phyloP scores from a whole-genome alignment of 2,329 filamentous ascomycete genomes.

The Penicillium corylophilum region DNA sequence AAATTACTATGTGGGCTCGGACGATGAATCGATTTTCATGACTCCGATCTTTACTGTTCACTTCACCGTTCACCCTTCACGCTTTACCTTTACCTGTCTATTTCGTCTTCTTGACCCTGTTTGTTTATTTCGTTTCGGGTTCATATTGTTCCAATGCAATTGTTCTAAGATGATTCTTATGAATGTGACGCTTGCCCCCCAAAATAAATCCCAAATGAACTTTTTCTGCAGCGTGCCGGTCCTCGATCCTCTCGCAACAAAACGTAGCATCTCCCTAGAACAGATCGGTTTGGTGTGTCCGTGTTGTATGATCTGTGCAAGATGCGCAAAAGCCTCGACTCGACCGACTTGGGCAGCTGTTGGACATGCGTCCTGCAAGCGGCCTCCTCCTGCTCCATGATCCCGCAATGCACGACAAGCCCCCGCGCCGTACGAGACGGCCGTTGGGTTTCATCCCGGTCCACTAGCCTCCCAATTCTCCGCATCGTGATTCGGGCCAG shows the following conservation, averaged over 20 bases:
- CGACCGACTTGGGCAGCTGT: slow-evolving; percentile 17
- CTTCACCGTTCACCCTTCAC: slow-evolving; percentile 6
- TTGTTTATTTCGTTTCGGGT: slow-evolving; percentile 21
- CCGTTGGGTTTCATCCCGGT: slow-evolving; percentile 25
- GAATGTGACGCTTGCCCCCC: slow-evolving; percentile 6
- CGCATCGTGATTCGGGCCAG: slow-evolving; percentile 22
- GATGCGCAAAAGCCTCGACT: slow-evolving; percentile 12
- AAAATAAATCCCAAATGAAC: background rate
- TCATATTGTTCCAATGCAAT: slow-evolving; percentile 26
- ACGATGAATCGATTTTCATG: slow-evolving; percentile 15
- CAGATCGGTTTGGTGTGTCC: background rate
- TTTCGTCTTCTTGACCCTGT: slow-evolving; percentile 7
- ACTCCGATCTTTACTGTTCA: slow-evolving; percentile 6
- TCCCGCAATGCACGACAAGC: slow-evolving; percentile 13
- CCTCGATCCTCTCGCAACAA: slow-evolving; percentile 6
- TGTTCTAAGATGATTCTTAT: slow-evolving; percentile 16
- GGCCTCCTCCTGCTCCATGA: slow-evolving; percentile 4
- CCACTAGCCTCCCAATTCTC: slow-evolving; percentile 15
- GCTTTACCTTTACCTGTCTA: slow-evolving; percentile 8
- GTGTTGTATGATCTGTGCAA: background rate
- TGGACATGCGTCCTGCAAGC: slow-evolving; percentile 8
- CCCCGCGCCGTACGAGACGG: slow-evolving; percentile 9
- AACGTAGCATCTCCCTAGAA: background rate
- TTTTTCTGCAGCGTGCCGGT: slow-evolving; percentile 5
- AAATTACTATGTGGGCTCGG: slow-evolving; percentile 12